phyloP scores from a whole-genome alignment of 768 basidiomycete species.

The Mycena crocata region DNA sequence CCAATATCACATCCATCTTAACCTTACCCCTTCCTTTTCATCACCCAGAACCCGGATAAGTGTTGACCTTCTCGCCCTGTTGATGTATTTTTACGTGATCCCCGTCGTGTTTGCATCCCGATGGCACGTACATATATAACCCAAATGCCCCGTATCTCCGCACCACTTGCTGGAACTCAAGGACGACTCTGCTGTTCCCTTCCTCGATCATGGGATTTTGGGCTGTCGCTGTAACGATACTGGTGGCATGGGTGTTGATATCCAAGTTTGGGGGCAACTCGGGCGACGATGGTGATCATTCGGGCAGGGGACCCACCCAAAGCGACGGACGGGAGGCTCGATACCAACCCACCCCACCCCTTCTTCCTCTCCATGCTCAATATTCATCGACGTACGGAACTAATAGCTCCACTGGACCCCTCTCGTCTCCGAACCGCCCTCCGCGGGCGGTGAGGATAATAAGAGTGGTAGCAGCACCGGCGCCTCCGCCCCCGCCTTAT shows the following conservation, averaged over 20 bases:
- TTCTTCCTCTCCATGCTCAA: background rate
- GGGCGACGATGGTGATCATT: background rate
- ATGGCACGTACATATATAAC: background rate
- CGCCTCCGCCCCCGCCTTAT: background rate
- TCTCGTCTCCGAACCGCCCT: background rate
- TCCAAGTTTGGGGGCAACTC: background rate
- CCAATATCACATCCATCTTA: too few relatives aligned
- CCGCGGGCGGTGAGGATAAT: too few relatives aligned
- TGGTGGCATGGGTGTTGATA: background rate
- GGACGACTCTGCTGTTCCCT: background rate
- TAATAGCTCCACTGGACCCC: background rate
- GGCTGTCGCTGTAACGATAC: background rate
- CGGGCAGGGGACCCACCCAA: background rate
- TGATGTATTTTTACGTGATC: background rate
- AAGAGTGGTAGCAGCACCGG: background rate
- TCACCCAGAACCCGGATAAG: background rate
- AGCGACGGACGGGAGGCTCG: background rate
- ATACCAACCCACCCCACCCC: background rate
- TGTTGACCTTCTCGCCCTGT: background rate
- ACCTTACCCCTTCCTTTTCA: background rate
- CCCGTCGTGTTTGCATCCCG: background rate
- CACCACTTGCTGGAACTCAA: background rate
- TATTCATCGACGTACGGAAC: background rate
- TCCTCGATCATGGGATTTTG: background rate
- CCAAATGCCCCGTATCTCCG: conserved; percentile 1